phyloP scores from a whole-genome alignment of 139 green algal species.

The Chlorella vulgaris region DNA sequence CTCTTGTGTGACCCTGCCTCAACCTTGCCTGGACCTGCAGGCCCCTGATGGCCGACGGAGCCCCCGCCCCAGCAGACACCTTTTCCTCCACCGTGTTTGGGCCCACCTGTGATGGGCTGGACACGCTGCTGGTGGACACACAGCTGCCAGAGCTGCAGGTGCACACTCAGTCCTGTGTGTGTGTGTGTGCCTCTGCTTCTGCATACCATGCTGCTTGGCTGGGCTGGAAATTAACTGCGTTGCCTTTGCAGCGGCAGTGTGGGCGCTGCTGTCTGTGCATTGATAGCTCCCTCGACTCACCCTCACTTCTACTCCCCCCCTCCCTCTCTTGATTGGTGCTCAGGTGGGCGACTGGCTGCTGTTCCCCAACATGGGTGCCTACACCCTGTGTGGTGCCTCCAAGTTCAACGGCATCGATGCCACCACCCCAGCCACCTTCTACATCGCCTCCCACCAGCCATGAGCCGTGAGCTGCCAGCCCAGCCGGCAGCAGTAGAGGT shows the following conservation, averaged over 20 bases:
- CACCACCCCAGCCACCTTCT: conserved; percentile 47
- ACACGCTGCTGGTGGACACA: conserved; percentile 48
- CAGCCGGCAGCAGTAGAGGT: not conserved
- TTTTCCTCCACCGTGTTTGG: conserved; percentile 81
- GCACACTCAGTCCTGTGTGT: conserved; percentile 63
- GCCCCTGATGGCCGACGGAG: conserved; percentile 27
- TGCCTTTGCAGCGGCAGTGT: too few relatives aligned
- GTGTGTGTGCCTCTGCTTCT: not conserved
- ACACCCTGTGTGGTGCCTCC: conserved; percentile 87
- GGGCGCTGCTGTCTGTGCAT: too few relatives aligned
- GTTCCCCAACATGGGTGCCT: conserved; percentile 92
- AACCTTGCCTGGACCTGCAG: not conserved
- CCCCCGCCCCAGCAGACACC: conserved; percentile 4
- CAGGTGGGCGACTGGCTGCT: conserved; percentile 92
- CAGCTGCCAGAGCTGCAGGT: conserved; percentile 46
- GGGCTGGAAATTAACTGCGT: too few relatives aligned
- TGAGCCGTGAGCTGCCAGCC: not conserved
- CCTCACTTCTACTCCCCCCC: not conserved
- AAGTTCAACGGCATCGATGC: conserved; percentile 82
- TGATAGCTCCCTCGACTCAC: not conserved
- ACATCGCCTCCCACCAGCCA: conserved; percentile 42
- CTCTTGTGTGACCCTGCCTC: too few relatives aligned
- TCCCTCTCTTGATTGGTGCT: conserved; percentile 60
- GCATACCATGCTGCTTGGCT: not conserved
- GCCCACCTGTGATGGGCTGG: conserved; percentile 86